phyloP scores from a whole-genome alignment of 148 eudicot genomes.

The Arctostaphylos glauca region DNA sequence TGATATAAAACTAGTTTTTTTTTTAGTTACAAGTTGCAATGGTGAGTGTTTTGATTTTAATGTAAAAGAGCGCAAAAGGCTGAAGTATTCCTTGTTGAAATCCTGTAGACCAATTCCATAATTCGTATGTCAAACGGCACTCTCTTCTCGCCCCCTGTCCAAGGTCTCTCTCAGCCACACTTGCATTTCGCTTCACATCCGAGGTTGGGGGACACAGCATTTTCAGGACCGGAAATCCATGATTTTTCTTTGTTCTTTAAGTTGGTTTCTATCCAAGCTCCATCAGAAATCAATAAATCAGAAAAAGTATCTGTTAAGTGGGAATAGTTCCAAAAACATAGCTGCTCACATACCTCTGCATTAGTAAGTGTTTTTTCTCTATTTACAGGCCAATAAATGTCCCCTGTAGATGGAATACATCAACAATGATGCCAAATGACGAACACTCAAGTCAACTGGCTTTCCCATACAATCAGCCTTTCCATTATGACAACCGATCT shows the following conservation, averaged over 20 bases:
- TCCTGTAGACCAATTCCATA: not conserved
- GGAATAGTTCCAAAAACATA: not conserved
- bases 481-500: slow-evolving; percentile 11
- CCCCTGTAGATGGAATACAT: slow-evolving; percentile 48
- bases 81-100: not conserved
- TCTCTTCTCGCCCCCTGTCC: too few relatives aligned
- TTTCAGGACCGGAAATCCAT: not conserved
- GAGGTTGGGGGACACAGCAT: not conserved
- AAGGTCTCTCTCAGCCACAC: too few relatives aligned
- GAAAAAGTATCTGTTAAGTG: not conserved
- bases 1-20: not conserved
- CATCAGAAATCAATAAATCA: not conserved
- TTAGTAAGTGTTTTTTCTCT: not conserved
- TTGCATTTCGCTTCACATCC: too few relatives aligned
- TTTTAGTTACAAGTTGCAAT: not conserved
- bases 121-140: too few relatives aligned
- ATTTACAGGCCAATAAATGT: slow-evolving; percentile 57
- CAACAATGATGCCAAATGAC: slow-evolving; percentile 20
- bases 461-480: slow-evolving; percentile 21
- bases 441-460: slow-evolving; percentile 21
- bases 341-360: not conserved
- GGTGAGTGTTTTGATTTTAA: not conserved
- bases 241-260: not conserved
- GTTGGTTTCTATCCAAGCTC: not conserved
- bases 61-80: not conserved